Base-by-base conservation (phyloP, 164 flowering plant genomes). In the Saururus chinensis region DNA sequence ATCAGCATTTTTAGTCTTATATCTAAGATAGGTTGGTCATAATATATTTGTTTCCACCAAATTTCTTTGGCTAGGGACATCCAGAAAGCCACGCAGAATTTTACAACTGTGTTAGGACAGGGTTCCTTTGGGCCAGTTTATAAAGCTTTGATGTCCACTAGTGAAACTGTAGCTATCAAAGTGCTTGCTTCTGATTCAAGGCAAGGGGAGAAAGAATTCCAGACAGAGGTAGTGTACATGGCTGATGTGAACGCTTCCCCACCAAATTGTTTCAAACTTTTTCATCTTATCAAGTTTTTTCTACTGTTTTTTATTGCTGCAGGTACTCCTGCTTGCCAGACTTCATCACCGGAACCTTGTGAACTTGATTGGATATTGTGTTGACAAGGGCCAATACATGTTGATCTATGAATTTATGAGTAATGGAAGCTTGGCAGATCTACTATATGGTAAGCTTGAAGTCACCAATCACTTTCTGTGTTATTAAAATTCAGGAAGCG, bases 51-150 rank as follows among this genome's bases (percentile, higher is more conserved):
- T 17, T 9, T 55, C 4, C 4, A 4, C 6, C n/a, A 26, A 23
- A 37, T 52, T 65, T 11, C 30, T 64, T 58, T 58, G 67, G 65
- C 13, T 79, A 95, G 99, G 85, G 97, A 91, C 70, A 77, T 95
- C 40, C 95, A 95, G 71, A 95, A 91, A 72, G 96, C 89, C 19
- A 95, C 99, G 55, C 83, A 83, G 51, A 91, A 85, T 68, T 95
- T 91, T 64, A 90, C 99, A 40, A 91, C 89, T 58, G 60, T 84
- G 45, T 62, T 95, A 68, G 99, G 99, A 42, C 82, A 95, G 75
- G 99, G 99, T 40, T 88, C 97, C 49, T 93, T 88, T 81, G 99
- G 99, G 64, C 91, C 96, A 7, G 97, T 91, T 21, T 91, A 95
- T 69, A 95, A 82, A 80, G 98, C 96, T 41, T 62, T 63, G 42